phyloP scores from a whole-genome alignment of 768 basidiomycete genomes.

The Phaeotremella fagi region DNA sequence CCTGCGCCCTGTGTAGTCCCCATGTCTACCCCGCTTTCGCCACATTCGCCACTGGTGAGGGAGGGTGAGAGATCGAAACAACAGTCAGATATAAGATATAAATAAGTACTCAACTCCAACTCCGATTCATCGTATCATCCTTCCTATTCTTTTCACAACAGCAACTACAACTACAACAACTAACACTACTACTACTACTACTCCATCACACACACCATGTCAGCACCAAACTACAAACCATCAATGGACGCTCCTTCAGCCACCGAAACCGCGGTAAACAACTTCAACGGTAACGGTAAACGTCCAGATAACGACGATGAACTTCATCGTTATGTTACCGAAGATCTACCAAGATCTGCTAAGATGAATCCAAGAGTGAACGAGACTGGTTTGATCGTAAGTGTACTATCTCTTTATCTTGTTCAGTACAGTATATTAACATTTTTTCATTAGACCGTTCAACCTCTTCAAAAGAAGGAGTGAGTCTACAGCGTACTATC shows the following conservation, averaged over 20 bases:
- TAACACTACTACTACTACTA: neutral
- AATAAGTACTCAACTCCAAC: neutral
- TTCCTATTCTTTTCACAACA: neutral
- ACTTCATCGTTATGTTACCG: constrained; percentile 41
- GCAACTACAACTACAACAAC: neutral
- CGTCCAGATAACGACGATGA: constrained; percentile 21
- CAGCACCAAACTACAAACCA: constrained; percentile 27
- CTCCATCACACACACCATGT: constrained; percentile 15
- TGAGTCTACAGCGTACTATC: constrained; percentile 7
- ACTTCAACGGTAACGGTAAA: constrained; percentile 1
- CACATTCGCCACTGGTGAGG: neutral
- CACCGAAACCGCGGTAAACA: constrained; percentile 19
- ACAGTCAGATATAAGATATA: neutral
- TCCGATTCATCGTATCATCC: neutral
- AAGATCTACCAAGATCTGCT: constrained; percentile 25
- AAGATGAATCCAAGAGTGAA: constrained; percentile 19
- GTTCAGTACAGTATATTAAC: neutral
- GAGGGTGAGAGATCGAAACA: neutral
- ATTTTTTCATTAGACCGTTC: constrained; percentile 20
- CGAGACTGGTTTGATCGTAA: constrained; percentile 11
- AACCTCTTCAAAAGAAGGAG: constrained; percentile 41
- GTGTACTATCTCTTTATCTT: neutral
- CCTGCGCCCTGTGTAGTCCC: neutral
- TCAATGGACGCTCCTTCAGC: constrained; percentile 25
- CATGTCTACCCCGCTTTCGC: neutral